Conservation (phyloP, 1,284 basidiomycete genomes). For the Leccinum pachyderme region DNA sequence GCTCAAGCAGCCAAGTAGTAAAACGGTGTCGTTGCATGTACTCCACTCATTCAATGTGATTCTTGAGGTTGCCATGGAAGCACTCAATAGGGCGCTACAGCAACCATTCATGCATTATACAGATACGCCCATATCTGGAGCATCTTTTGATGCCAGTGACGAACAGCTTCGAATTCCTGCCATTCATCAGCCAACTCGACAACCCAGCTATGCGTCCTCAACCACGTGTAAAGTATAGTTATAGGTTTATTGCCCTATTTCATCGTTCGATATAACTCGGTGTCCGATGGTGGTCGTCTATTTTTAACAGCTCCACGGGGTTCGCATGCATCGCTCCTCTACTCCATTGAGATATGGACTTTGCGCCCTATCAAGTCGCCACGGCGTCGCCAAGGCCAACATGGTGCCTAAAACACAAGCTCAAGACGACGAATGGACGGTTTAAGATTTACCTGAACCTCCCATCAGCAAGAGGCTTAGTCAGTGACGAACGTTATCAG, state of each 20-base stretch:
- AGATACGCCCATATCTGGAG: neutral
- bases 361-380: neutral
- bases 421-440: neutral
- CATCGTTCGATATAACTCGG: neutral
- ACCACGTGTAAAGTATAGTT: neutral
- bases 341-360: constrained; percentile 5
- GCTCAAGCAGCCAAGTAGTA: constrained; percentile 40
- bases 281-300: neutral
- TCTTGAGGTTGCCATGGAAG: neutral
- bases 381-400: neutral
- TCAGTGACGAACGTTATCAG: neutral
- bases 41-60: neutral
- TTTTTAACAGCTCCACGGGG: neutral
- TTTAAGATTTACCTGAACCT: neutral
- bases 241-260: neutral
- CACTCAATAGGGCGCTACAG: neutral
- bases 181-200: neutral
- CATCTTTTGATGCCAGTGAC: constrained; percentile 7
- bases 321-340: constrained; percentile 9
- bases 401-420: neutral
- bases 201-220: neutral
- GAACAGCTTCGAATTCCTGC: neutral
- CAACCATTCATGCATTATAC: neutral
- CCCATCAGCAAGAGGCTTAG: neutral
- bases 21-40: constrained; percentile 1